Conservation (phyloP, 2,329 filamentous ascomycete species). For the Ustulina deusta region DNA sequence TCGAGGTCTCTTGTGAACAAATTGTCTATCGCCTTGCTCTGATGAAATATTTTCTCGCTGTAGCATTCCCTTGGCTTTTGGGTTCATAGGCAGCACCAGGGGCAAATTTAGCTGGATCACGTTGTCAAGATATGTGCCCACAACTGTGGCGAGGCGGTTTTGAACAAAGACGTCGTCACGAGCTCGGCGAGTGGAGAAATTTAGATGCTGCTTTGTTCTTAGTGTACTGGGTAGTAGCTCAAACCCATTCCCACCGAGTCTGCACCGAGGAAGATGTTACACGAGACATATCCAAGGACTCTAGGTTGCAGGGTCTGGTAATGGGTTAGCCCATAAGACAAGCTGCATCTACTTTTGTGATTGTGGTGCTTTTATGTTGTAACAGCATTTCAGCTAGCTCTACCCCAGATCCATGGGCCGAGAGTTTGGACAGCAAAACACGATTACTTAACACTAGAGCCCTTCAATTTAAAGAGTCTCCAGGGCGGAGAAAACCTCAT, state of each 20-base stretch:
- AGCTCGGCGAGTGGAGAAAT: background rate
- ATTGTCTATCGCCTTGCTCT: background rate
- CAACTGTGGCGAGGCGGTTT: background rate
- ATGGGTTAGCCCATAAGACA: background rate
- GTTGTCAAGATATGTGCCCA: background rate
- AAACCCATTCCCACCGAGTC: background rate
- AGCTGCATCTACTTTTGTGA: background rate
- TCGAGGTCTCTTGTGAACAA: background rate
- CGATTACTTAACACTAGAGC: background rate
- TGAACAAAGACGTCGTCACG: background rate
- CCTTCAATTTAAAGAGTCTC: background rate
- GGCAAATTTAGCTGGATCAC: background rate
- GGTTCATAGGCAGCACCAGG: background rate
- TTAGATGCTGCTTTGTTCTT: background rate
- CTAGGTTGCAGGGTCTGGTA: background rate
- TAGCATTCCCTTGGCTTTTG: background rate
- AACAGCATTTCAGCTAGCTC: background rate
- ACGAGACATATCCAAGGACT: background rate
- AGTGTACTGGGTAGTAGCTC: too few species aligned
- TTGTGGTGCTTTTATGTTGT: background rate
- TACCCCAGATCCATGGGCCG: background rate
- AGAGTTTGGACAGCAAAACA: background rate
- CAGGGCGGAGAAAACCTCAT: background rate
- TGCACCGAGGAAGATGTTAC: too few species aligned
- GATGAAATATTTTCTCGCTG: background rate